Evolutionary conservation across 352 stramenopile species (phyloP).

Genomic region (Pythium aphanidermatum): DNA sequence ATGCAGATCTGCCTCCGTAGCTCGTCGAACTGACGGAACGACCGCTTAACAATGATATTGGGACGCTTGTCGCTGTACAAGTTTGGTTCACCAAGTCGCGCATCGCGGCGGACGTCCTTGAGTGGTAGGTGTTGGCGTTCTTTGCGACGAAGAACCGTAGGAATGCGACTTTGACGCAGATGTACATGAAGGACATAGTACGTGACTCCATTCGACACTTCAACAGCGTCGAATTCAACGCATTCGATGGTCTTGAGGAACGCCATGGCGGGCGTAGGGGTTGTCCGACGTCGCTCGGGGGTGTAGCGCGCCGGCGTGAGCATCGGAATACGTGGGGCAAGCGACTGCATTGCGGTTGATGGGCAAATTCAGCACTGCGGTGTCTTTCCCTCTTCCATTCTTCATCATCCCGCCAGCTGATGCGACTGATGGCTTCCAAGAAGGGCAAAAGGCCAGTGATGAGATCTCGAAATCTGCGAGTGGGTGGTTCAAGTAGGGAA

Average conservation of each 20-base stretch:
- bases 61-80: too few species aligned
- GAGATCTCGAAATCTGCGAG: too few species aligned
- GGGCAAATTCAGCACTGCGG: too few species aligned
- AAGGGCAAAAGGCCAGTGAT: too few species aligned
- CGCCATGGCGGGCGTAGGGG: conserved; percentile 23
- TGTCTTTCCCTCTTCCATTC: too few species aligned
- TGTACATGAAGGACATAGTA: conserved; percentile 52
- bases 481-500: too few species aligned
- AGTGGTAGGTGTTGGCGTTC: too few species aligned
- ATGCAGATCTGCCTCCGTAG: conserved; percentile 1
- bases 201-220: conserved; percentile 31
- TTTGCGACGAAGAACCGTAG: conserved; percentile 4
- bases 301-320: conserved; percentile 34
- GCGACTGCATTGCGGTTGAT: too few species aligned
- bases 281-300: conserved; percentile 29
- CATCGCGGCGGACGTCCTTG: too few species aligned
- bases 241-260: conserved; percentile 52
- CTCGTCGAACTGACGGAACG: conserved; percentile 5
- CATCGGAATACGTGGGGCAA: conserved; percentile 22
- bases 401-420: too few species aligned
- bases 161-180: conserved; percentile 4
- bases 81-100: too few species aligned
- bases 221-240: conserved; percentile 41
- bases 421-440: too few species aligned
- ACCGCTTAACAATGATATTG: conserved; percentile 2